Evolutionary conservation across 1,284 basidiomycete species (phyloP).

Genomic region (Mycena sp.): DNA sequence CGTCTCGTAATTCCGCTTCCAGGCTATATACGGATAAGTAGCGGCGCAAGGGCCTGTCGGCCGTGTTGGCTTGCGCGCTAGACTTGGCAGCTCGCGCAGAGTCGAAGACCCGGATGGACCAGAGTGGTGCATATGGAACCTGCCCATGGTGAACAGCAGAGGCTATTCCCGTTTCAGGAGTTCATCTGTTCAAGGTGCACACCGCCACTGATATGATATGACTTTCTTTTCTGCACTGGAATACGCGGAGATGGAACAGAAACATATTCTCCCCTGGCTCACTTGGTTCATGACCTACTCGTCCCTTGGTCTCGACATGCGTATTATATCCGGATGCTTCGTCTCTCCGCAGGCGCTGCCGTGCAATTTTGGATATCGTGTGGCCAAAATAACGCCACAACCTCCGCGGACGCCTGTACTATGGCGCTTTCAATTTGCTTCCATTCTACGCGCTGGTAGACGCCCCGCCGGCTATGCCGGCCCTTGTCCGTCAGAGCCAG

Average conservation of each 20-base stretch:
- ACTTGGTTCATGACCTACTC: too few relatives aligned
- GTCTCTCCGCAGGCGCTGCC: not conserved
- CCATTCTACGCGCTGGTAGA: not conserved
- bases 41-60: not conserved
- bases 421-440: not conserved
- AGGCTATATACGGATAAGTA: not conserved
- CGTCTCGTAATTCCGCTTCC: not conserved
- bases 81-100: not conserved
- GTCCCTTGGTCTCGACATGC: too few relatives aligned
- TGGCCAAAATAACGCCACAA: not conserved
- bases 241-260: too few relatives aligned
- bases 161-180: not conserved
- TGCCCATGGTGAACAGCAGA: not conserved
- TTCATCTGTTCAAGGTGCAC: not conserved
- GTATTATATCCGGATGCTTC: too few relatives aligned
- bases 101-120: not conserved
- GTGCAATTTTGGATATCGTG: too few relatives aligned
- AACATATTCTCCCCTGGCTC: too few relatives aligned
- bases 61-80: not conserved
- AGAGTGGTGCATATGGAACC: too few relatives aligned
- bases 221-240: not conserved
- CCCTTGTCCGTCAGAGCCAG: too few relatives aligned
- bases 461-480: not conserved
- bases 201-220: slow-evolving; percentile 5
- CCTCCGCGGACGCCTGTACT: not conserved